phyloP scores from a whole-genome alignment of 805 yeast species.

The Debaryomyces maramus region DNA sequence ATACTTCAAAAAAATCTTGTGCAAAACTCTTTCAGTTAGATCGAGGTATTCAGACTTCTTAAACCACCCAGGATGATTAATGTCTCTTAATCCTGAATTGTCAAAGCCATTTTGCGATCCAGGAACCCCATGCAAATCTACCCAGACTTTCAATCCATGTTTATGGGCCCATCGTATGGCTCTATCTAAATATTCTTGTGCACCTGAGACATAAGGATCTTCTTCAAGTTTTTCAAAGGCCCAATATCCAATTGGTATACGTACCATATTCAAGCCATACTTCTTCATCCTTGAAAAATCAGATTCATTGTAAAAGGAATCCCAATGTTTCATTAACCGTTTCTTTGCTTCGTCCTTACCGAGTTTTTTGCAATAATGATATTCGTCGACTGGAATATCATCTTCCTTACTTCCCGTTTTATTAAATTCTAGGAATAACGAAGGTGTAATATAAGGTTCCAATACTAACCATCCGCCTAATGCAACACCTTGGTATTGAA shows the following conservation, averaged over 20 bases:
- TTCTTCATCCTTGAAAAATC: conserved; percentile 54
- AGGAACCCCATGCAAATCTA: conserved; percentile 80
- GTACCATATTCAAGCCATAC: conserved; percentile 64
- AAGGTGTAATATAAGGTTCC: conserved; percentile 72
- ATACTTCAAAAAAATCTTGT: conserved; percentile 33
- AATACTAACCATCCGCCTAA: conserved; percentile 69
- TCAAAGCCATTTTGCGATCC: conserved; percentile 89
- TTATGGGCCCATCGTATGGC: conserved; percentile 69
- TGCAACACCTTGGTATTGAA: conserved; percentile 23
- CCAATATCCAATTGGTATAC: conserved; percentile 84
- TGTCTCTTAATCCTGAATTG: conserved; percentile 66
- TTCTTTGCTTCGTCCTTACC: conserved; percentile 47
- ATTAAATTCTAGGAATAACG: conserved; percentile 48
- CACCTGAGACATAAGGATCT: conserved; percentile 70
- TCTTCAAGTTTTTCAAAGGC: conserved; percentile 51
- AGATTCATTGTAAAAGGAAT: conserved; percentile 55
- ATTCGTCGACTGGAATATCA: conserved; percentile 60
- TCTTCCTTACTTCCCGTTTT: conserved; percentile 20
- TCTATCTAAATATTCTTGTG: conserved; percentile 59
- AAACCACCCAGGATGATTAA: conserved; percentile 38
- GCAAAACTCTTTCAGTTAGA: conserved; percentile 33
- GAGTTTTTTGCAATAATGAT: conserved; percentile 47
- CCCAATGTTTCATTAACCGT: conserved; percentile 55
- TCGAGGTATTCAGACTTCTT: conserved; percentile 26
- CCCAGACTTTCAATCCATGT: conserved; percentile 63